Percentiles rank a stretch among this genome's conserved stretches.
Evolutionary conservation across 2,329 filamentous ascomycete genomes (phyloP).

Genomic region (Byssoonygena ceratinophila): DNA sequence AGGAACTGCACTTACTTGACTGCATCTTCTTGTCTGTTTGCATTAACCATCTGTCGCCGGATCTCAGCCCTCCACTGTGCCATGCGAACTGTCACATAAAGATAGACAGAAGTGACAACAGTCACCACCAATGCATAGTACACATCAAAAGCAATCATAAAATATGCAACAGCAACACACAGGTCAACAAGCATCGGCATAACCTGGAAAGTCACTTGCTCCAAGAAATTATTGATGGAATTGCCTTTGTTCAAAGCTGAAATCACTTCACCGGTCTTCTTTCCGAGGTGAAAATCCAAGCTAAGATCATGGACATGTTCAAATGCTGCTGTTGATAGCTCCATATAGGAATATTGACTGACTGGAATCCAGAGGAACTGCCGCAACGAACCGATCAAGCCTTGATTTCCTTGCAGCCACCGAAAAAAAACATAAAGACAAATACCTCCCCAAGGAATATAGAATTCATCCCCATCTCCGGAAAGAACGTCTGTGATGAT

Average conservation of each 20-base stretch:
- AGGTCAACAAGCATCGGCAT: slow-evolving; percentile 91
- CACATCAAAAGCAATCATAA: slow-evolving; percentile 67
- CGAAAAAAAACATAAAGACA: slow-evolving; percentile 66
- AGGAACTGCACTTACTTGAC: slow-evolving; percentile 56
- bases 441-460: slow-evolving; percentile 64
- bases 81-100: slow-evolving; percentile 93
- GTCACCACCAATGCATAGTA: slow-evolving; percentile 84
- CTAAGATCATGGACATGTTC: slow-evolving; percentile 94
- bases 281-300: slow-evolving; percentile 90
- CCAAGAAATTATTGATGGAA: slow-evolving; percentile 91
- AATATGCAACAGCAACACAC: slow-evolving; percentile 71
- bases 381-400: slow-evolving; percentile 70
- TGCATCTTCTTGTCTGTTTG: slow-evolving; percentile 86
- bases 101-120: slow-evolving; percentile 88
- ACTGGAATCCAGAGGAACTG: slow-evolving; percentile 92
- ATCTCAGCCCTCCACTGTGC: slow-evolving; percentile 86
- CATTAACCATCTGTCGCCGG: slow-evolving; percentile 86
- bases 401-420: slow-evolving; percentile 78
- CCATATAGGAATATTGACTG: slow-evolving; percentile 90
- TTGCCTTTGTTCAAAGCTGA: slow-evolving; percentile 93
- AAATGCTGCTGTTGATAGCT: slow-evolving; percentile 87
- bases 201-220: slow-evolving; percentile 92
- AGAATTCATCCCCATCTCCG: slow-evolving; percentile 42
- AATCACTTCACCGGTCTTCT: slow-evolving; percentile 90
- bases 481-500: slow-evolving; percentile 65